These are phyloP conservation scores for Penicillium macrosclerotiorum DNA, from an alignment of 495 filamentous ascomycete genomes.

Conservation along the genomic window DNA sequence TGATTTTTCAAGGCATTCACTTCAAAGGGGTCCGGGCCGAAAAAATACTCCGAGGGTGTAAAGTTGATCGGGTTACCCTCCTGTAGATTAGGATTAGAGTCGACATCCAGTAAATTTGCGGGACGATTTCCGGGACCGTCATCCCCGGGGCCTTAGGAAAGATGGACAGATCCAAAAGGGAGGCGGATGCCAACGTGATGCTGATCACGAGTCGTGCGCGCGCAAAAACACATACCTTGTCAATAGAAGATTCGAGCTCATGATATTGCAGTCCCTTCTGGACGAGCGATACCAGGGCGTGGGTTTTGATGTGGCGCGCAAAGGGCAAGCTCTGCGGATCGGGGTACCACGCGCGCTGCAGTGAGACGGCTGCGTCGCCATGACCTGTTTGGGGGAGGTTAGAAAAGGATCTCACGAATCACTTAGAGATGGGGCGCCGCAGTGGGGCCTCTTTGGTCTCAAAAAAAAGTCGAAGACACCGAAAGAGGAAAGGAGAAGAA, in stretches of 20 bases:
- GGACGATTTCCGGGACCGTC: no score
- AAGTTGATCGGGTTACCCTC: constrained; percentile 40
- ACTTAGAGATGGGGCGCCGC: no score
- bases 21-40: constrained; percentile 48
- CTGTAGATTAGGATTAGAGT: constrained; percentile 22
- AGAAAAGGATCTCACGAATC: constrained; percentile 8
- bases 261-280: constrained; percentile 77
- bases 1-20: constrained; percentile 27
- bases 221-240: constrained; percentile 62
- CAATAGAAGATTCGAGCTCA: constrained; percentile 60
- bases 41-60: constrained; percentile 45
- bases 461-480: constrained; percentile 3
- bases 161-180: not conserved
- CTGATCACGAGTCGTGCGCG: constrained; percentile 1
- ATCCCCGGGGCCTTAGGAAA: no score
- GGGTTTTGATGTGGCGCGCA: constrained; percentile 70
- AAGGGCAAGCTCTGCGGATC: constrained; percentile 74
- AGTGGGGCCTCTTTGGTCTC: not conserved
- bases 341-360: constrained; percentile 78
- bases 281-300: constrained; percentile 71
- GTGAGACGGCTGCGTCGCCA: constrained; percentile 71
- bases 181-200: constrained; percentile 1
- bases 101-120: not conserved
- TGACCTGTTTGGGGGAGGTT: constrained; percentile 39
- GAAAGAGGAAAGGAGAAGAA: constrained; percentile 8